Evolutionary conservation across 139 green algal genomes (phyloP), one percentile per base, ranked within the genome.

Genomic region (Chlorella sp.): DNA sequence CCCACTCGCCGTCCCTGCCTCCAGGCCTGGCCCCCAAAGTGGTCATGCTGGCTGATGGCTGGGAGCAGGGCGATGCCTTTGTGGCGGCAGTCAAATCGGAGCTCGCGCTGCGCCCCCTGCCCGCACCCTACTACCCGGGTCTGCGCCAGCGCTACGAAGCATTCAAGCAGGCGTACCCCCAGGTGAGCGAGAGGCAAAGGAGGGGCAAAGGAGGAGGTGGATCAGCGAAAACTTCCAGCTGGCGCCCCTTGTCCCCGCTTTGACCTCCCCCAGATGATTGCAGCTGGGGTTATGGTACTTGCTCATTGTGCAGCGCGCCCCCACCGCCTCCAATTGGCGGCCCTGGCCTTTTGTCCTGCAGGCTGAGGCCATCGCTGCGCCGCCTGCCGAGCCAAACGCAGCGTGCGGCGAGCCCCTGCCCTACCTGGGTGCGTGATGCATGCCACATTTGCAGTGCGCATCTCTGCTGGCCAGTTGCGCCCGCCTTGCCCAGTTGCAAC

Each of bases 111-210:
- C 73, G 55, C 34, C 83, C 79, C 32, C 51, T 75, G 64, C 86
- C 78, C 7, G 65, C 74, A 3, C 72, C 89, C 21, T 92, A 91
- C 87, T 92, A 92, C 71, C 74, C 89, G 2, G 89, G 89, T 38
- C 86, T 91, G 32, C 75, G 80, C n/a, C 64, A 78, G 64, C 68
- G 88, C 3, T 90, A 91, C 69, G 44, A 72, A 1, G 81, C 75
- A 1, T 91, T 88, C 75, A 71, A 84, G 75, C 23, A 71, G 30
- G 38, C 39, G 28, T 91, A 91, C 86, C 88, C 41, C 3, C 57
- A 47, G 78, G 57, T 36, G 83, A 60, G 15, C 9, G 68, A 1
- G 23, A 2, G 7, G 60, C 60, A 7, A 13, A n/a, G n/a, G n/a
- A 9, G 44, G 44, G 44, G 44, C 44, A 9, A 9, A 51, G 44